phyloP scores from a whole-genome alignment of 306 rosid genomes.

The Hippophae rhamnoides region DNA sequence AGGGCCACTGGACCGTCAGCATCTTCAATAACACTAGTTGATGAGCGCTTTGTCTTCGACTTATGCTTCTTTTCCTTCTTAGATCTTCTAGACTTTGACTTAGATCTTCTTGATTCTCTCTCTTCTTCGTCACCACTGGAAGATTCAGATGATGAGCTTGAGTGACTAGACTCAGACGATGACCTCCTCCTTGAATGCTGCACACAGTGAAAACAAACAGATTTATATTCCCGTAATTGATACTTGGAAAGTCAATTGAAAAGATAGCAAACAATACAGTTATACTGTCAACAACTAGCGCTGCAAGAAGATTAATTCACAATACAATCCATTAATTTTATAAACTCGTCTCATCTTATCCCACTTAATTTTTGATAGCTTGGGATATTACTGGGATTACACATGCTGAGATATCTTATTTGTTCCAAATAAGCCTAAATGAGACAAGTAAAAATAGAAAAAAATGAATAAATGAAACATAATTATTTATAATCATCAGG shows the following conservation, averaged over 20 bases:
- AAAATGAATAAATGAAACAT: too few species aligned
- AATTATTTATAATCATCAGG: too few species aligned
- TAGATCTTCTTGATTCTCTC: conserved; percentile 65
- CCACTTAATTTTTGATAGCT: too few species aligned
- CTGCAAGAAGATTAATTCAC: too few species aligned
- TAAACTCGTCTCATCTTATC: too few species aligned
- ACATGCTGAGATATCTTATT: too few species aligned
- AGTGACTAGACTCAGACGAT: conserved; percentile 62
- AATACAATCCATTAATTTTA: too few species aligned
- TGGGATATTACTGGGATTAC: too few species aligned
- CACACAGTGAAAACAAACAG: conserved; percentile 13
- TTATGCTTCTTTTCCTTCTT: conserved; percentile 77
- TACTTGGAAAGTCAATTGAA: background rate
- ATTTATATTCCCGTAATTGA: background rate
- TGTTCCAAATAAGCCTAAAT: too few species aligned
- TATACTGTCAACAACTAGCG: background rate
- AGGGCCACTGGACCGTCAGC: conserved; percentile 81
- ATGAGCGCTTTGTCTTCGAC: conserved; percentile 54
- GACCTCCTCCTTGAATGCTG: conserved; percentile 81
- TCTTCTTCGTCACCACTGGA: conserved; percentile 67
- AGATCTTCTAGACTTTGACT: conserved; percentile 69
- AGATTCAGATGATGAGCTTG: conserved; percentile 51
- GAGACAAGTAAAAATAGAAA: too few species aligned
- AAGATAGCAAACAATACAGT: background rate
- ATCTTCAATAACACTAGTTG: conserved; percentile 36